phyloP scores from a whole-genome alignment of 2,329 filamentous ascomycete genomes.

The Neurospora crassa region DNA sequence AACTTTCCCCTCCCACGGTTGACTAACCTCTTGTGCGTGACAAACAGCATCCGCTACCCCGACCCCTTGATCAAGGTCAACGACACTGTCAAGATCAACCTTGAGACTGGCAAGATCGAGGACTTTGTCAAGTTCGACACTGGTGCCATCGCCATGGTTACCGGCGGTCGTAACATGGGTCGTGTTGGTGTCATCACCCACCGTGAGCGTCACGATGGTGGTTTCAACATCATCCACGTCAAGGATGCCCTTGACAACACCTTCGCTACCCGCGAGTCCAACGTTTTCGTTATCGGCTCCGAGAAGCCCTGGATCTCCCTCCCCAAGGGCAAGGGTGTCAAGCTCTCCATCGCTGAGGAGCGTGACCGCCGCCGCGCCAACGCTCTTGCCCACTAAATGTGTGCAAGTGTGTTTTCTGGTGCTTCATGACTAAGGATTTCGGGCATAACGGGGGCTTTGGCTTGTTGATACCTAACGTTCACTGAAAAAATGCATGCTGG shows the following conservation, averaged over 20 bases:
- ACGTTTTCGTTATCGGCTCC: slow-evolving; percentile 98
- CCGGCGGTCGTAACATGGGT: slow-evolving; percentile 99
- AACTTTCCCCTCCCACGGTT: slow-evolving; percentile 17
- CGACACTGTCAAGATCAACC: slow-evolving; percentile 99
- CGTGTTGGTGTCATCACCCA: slow-evolving; percentile 99
- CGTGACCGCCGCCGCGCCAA: slow-evolving; percentile 87
- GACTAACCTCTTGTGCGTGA: slow-evolving; percentile 28
- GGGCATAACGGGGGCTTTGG: slow-evolving; percentile 13
- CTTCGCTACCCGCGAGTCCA: slow-evolving; percentile 97
- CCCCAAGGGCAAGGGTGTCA: slow-evolving; percentile 99
- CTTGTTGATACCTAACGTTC: slow-evolving; percentile 15
- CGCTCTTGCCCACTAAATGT: slow-evolving; percentile 40
- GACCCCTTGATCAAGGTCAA: slow-evolving; percentile 99
- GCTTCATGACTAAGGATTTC: slow-evolving; percentile 6
- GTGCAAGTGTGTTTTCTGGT: not conserved
- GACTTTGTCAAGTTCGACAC: slow-evolving; percentile 99
- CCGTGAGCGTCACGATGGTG: slow-evolving; percentile 99
- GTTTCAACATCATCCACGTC: slow-evolving; percentile 99
- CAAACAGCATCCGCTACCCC: slow-evolving; percentile 89
- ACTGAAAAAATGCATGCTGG: slow-evolving; percentile 8
- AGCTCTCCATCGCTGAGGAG: slow-evolving; percentile 98
- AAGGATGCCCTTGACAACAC: slow-evolving; percentile 99
- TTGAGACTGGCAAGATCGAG: slow-evolving; percentile 91
- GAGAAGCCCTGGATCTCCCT: slow-evolving; percentile 99
- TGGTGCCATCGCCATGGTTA: slow-evolving; percentile 95